Base-by-base conservation (phyloP, 495 filamentous ascomycete genomes). In the Hyphodiscus hymeniophilus region DNA sequence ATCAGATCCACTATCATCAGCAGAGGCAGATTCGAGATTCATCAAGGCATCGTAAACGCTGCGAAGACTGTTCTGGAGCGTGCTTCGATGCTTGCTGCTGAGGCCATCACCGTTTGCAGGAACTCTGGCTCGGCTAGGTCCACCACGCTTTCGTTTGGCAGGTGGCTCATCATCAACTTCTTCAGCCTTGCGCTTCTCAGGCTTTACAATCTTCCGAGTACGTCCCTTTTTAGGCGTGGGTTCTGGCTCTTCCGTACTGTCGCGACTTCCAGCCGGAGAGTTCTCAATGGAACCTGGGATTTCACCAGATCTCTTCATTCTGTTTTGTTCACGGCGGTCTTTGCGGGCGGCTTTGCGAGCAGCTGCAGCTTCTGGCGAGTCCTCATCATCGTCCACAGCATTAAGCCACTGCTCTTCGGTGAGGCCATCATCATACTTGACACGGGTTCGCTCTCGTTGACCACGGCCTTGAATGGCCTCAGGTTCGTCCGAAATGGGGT, bases 331-430 rank as follows among this genome's bases (percentile, higher is more conserved):
- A n/a, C 89, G 82, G 58, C 79, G 80, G 32, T 85, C 85, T 43
- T 89, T 89, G 24, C 81, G 78, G n/a, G 87, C 87, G 42, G 83
- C 75, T 58, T 95, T 96, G 22, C 91, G 76, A 36, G 88, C 89
- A 22, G 94, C 87, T 11, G 91, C 92, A 47, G 87, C 89, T 62
- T 98, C 92, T 40, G 95, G 87, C 0, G 78, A 82, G 52, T 97
- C 94, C 8, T 98, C 92, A 46, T 96, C 89, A 48, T 94, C 87
- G 60, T 97, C 92, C 30, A 98, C 89, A 46, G 92, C 91, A 63
- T 83, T 80, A 22, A 78, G 66, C 92, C 92, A 98, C 67, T 98
- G 94, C 67, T 97, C 92, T 63, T 97, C 94, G 3, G 92, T 95
- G 34, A 98, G 81, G 22, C 94, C 92, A 59, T 98, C 92, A 63